phyloP scores from a whole-genome alignment of 2,329 filamentous ascomycete species.

The Apiospora pterosperma region DNA sequence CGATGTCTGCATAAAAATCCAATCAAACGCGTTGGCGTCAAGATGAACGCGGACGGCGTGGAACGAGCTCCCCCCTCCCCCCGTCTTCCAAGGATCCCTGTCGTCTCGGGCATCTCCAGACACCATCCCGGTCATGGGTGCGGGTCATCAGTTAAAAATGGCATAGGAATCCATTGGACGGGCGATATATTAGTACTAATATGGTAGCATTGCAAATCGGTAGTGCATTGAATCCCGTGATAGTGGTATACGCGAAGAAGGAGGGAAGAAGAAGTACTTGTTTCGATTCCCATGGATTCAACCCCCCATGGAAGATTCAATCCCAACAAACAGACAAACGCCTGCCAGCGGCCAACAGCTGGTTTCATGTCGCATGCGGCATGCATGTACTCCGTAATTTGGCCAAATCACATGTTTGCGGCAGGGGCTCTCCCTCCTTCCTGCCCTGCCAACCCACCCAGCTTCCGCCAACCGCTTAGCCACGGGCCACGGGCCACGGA shows the following conservation, averaged over 20 bases:
- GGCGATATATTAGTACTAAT: too few species aligned
- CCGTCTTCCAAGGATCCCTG: background rate
- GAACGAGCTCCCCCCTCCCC: too few species aligned
- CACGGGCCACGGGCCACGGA: too few species aligned
- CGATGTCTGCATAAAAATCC: background rate
- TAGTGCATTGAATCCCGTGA: background rate
- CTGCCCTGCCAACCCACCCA: too few species aligned
- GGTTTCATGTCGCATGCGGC: background rate
- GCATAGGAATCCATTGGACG: background rate
- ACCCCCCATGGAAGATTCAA: background rate
- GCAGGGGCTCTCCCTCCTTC: too few species aligned
- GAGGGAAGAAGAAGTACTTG: background rate
- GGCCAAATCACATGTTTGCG: too few species aligned
- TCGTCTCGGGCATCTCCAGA: background rate
- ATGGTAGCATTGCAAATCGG: background rate
- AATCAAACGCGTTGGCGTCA: conserved; percentile 1
- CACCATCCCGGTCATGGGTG: background rate
- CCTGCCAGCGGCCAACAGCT: background rate
- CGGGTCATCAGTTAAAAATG: background rate
- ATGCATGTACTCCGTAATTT: background rate
- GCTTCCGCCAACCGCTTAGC: too few species aligned
- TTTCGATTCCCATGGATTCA: background rate
- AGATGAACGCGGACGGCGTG: background rate
- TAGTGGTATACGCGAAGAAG: background rate
- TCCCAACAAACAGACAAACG: background rate